These are phyloP conservation scores for Eucalyptus cloeziana DNA, from an alignment of 345 rosid species.

Conservation along the genomic window DNA sequence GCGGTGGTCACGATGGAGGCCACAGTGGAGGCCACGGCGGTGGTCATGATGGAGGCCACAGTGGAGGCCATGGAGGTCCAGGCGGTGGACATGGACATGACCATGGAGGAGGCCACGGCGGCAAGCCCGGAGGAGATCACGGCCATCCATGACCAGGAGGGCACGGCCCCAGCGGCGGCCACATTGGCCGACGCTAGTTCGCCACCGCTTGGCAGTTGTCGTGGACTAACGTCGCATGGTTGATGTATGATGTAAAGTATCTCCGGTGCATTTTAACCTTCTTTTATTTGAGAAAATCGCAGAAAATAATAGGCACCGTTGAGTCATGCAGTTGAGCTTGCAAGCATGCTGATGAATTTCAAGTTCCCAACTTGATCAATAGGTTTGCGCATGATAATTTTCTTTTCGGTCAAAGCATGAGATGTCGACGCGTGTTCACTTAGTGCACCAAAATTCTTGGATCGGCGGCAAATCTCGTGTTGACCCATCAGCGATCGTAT, in stretches of 20 bases:
- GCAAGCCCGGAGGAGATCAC: background rate
- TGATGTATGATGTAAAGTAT: background rate
- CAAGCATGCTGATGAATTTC: background rate
- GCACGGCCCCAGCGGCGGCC: background rate
- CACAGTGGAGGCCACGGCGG: background rate
- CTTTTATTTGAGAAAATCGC: background rate
- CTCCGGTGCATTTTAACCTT: background rate
- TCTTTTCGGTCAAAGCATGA: background rate
- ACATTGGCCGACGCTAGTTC: background rate
- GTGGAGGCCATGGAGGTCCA: background rate
- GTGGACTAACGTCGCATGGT: background rate
- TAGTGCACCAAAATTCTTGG: background rate
- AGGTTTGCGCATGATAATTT: background rate
- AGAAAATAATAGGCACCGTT: background rate
- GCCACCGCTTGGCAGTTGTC: background rate
- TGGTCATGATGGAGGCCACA: too few species aligned
- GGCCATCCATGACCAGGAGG: background rate
- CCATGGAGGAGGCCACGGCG: background rate
- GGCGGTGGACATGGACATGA: background rate
- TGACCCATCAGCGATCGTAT: background rate
- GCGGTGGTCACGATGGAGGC: background rate
- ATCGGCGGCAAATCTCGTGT: background rate
- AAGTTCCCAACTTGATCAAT: background rate
- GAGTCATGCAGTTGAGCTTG: background rate
- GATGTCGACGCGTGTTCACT: background rate